Evolutionary conservation across 1,284 basidiomycete species (phyloP), one percentile per base, ranked within the genome.

Genomic region (Trichosporon sp.): DNA sequence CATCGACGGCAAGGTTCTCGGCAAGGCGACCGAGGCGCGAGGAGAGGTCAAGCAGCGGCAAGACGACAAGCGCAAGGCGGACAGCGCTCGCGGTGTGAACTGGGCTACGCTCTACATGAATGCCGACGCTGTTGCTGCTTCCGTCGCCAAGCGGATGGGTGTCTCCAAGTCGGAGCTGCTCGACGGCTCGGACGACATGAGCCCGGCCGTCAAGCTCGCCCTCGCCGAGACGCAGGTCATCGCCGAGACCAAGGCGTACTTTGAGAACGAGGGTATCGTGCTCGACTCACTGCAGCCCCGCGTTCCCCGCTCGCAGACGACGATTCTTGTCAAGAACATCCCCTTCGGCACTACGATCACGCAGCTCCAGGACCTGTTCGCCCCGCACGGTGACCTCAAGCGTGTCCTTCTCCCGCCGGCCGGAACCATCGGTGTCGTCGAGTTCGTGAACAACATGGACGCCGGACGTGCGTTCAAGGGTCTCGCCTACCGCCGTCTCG

Each of bases 51-150:
- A 93, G 76, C 88, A 87, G 73, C 86, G 88, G 14, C 88, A 84
- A 3, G 81, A 84, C 56, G 84, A 88, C 56, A 91, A 91, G 81
- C 87, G 90, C 74, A 96, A 92, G 81, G 87, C 90, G 14, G 86
- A 85, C 32, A 90, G 91, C 5, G 90, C 90, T 43, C 91, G 90
- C 76, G 93, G 94, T 73, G 96, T 98, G 79, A 97, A 96, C 83
- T 99, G 96, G 96, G 91, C 91, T 63, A 92, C 94, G 87, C 83
- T 98, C 73, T 98, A 96, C 81, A 96, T 98, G 94, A 98, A 97
- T 87, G 94, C 95, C 85, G 93, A 96, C 79, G 93, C 94, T 10
- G 93, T 96, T 0, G 90, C 91, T 0, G 90, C 91, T 1, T 93
- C 92, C 3, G 88, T 96, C 35, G 92, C 94, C 0, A 89, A 91